Conservation (phyloP, 352 stramenopile species). For the Pythium brassicae region DNA sequence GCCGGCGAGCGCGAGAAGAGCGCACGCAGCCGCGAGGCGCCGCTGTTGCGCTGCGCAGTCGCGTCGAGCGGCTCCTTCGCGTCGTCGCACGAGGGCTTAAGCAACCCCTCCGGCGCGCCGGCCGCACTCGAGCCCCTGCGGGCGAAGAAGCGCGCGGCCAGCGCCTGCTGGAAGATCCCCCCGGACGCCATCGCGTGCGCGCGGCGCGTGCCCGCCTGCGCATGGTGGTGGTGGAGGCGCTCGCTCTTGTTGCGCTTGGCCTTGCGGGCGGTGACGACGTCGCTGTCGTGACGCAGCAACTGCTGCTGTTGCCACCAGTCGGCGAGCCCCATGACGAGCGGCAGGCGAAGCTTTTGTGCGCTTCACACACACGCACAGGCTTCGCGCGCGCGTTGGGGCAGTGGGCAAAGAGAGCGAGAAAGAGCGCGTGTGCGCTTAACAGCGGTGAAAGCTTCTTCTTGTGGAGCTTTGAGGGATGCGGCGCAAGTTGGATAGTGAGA, state of each 20-base stretch:
- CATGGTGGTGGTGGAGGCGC: conserved; percentile 1
- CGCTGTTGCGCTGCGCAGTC: background rate
- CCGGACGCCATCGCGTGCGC: conserved; percentile 3
- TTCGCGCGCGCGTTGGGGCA: background rate
- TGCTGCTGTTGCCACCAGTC: conserved; percentile 13
- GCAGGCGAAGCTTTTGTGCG: background rate
- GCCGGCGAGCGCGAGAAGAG: conserved; percentile 7
- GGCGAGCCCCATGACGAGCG: conserved; percentile 9
- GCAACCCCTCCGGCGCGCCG: background rate
- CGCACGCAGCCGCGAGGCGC: conserved; percentile 7
- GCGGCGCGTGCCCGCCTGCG: background rate
- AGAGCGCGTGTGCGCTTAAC: background rate
- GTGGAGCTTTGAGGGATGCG: conserved; percentile 1
- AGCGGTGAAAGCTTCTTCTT: background rate
- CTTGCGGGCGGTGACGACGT: conserved; percentile 1
- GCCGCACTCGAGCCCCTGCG: background rate
- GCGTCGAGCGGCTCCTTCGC: background rate
- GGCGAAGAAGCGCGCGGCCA: conserved; percentile 9
- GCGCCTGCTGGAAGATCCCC: conserved; percentile 11
- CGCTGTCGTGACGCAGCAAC: background rate
- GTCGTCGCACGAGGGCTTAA: background rate
- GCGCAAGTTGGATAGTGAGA: background rate
- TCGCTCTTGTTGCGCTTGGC: conserved; percentile 12
- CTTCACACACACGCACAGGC: background rate
- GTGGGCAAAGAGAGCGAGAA: background rate